A percentile compares a stretch with the other conserved stretches of the same genome.
Conservation (phyloP, 2,329 filamentous ascomycete species). For the Aspergillus sp. region DNA sequence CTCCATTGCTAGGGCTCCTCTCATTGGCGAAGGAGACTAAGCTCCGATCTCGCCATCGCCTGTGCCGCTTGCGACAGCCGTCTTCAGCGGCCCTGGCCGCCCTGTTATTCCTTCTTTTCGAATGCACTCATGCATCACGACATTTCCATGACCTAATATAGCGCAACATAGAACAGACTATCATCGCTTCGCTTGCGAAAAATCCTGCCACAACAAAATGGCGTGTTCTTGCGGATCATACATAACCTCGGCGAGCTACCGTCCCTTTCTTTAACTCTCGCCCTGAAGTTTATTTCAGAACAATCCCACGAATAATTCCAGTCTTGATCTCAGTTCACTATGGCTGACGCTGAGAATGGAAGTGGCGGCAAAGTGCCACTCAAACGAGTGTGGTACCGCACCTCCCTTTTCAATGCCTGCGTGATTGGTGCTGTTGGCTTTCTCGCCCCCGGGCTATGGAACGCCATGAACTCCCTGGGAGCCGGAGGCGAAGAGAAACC, state of each 20-base stretch:
- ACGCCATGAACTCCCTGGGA: slow-evolving; percentile 57
- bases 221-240: not conserved
- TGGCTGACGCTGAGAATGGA: not conserved
- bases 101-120: not conserved
- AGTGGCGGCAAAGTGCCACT: not conserved
- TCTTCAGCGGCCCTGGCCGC: not conserved
- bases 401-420: slow-evolving; percentile 57
- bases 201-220: not conserved
- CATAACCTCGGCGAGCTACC: not conserved
- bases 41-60: not conserved
- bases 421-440: slow-evolving; percentile 58
- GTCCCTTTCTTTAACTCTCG: not conserved
- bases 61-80: not conserved
- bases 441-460: slow-evolving; percentile 52
- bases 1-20: not conserved
- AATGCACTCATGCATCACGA: not conserved
- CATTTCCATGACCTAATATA: slow-evolving; percentile 1
- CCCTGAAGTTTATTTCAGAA: not conserved
- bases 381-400: slow-evolving; percentile 49
- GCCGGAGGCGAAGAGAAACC: slow-evolving; percentile 56
- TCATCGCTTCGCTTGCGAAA: not conserved
- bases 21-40: not conserved
- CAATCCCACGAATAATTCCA: not conserved
- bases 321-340: not conserved
- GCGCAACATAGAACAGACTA: not conserved